phyloP scores from a whole-genome alignment of 768 basidiomycete genomes.

The Sporobolomyces phaffii region DNA sequence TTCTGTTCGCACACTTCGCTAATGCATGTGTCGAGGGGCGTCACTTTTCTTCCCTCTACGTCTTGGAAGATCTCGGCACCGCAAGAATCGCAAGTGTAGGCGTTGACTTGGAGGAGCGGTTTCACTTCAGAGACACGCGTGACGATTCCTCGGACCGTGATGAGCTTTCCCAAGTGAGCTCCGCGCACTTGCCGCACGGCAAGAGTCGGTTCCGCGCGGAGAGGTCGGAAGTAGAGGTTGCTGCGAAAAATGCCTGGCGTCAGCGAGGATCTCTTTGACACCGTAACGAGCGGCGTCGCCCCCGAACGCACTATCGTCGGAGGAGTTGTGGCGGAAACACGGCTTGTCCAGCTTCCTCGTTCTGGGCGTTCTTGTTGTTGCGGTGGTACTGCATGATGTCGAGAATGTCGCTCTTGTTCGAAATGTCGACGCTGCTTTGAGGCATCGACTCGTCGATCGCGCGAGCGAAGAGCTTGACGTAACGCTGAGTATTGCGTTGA shows the following conservation, averaged over 20 bases:
- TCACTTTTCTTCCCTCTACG: constrained; percentile 63
- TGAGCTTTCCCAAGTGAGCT: constrained; percentile 76
- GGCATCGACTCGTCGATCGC: constrained; percentile 88
- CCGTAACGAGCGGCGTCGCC: too few species aligned
- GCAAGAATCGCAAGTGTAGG: constrained; percentile 89
- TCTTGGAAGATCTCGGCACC: constrained; percentile 99
- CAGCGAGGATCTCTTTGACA: too few species aligned
- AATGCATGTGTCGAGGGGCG: constrained; percentile 79
- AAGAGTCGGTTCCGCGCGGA: constrained; percentile 54
- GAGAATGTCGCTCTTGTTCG: constrained; percentile 85
- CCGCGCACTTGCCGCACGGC: constrained; percentile 91
- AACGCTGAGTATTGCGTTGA: constrained; percentile 77
- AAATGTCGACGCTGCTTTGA: constrained; percentile 75
- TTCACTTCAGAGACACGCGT: constrained; percentile 99
- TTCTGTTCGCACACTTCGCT: constrained; percentile 78
- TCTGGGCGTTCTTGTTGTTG: constrained; percentile 74
- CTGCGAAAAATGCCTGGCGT: constrained; percentile 56
- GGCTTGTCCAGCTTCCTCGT: constrained; percentile 62
- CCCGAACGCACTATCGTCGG: constrained; percentile 76
- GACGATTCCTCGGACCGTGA: constrained; percentile 95
- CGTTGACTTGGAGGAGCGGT: constrained; percentile 91
- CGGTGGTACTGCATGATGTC: constrained; percentile 95
- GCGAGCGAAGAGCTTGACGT: constrained; percentile 78
- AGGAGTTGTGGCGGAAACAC: constrained; percentile 86
- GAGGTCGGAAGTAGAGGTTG: constrained; percentile 87